Evolutionary conservation across 768 basidiomycete genomes (phyloP), one percentile per base, ranked within the genome.

Genomic region (Chalciporus piperatus): DNA sequence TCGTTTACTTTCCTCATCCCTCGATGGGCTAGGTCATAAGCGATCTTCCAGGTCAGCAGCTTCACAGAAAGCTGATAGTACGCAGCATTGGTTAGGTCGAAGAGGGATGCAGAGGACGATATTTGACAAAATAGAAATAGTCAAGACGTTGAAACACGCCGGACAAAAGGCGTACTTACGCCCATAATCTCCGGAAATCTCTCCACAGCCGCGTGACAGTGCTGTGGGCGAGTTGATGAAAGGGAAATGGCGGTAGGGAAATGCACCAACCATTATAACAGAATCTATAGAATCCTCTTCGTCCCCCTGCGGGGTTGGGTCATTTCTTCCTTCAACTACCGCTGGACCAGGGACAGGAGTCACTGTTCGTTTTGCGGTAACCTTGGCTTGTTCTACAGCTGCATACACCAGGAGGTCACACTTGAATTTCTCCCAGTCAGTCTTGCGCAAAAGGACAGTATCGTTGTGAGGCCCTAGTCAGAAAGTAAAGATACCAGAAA

Each of bases 21-120:
- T 12, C 32, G 46, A 3, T 44, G 41, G 22, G 45, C 40, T 5
- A 2, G 16, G 11, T 57, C 57, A 33, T 69, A 66, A 3, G 22
- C 12, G 19, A 23, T 4, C 55, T 56, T 72, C 73, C 72, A 74
- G 11, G 13, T 7, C 13, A 55, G 23, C 17, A 74, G 37, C 11
- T 40, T 20, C 4, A 58, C 57, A 8, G 63, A 68, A 14, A 71
- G 45, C 64, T 60, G 42, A n/a, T 37, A 22, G 39, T 25, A 20
- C 16, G 41, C 1, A 17, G 23, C 6, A 46, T 30, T 27, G 20
- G 13, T 22, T 6, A 17, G 20, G 19, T 41, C 3, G 19, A 6
- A 11, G 13, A 41, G 23, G 22, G 7, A 25, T 25, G 25, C 7
- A 25, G 13, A 25, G 23, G 14, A 41, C 32, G 19, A 33, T 45